Conservation (phyloP, 129 eudicot genomes). For the Flaveria robusta region DNA sequence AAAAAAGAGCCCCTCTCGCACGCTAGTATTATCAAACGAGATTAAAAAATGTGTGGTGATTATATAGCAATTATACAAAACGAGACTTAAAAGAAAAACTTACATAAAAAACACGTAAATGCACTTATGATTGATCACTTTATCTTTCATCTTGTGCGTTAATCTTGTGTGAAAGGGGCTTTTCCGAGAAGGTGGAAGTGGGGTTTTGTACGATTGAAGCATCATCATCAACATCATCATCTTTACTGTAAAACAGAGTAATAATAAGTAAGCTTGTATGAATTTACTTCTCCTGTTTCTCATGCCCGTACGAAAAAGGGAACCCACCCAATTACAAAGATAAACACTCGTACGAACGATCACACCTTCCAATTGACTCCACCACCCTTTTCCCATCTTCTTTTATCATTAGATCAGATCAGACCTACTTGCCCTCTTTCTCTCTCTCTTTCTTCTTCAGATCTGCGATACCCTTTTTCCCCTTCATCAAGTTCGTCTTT, state of each 20-base stretch:
- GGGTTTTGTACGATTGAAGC: neutral
- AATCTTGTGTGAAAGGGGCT: no score
- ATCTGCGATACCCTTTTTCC: constrained; percentile 12
- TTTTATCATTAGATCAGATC: no score
- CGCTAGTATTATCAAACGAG: no score
- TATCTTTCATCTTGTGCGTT: no score
- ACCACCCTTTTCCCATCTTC: constrained; percentile 41
- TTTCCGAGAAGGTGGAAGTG: neutral
- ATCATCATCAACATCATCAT: neutral
- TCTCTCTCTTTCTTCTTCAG: constrained; percentile 14
- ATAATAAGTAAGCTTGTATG: no score
- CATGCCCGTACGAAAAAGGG: neutral
- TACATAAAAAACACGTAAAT: no score
- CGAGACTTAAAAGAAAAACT: no score
- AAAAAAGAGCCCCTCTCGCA: no score
- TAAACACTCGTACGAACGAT: constrained; percentile 33
- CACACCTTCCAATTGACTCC: constrained; percentile 44
- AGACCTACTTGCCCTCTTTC: constrained; percentile 12
- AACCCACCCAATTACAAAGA: neutral
- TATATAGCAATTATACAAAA: no score
- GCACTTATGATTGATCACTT: no score
- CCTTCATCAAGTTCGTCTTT: neutral
- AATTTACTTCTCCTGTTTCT: constrained; percentile 1
- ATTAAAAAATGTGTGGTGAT: no score
- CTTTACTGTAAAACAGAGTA: neutral